Conservation (phyloP, 2,329 filamentous ascomycete genomes). For the Xenosphaeropsis pyriputrescens region DNA sequence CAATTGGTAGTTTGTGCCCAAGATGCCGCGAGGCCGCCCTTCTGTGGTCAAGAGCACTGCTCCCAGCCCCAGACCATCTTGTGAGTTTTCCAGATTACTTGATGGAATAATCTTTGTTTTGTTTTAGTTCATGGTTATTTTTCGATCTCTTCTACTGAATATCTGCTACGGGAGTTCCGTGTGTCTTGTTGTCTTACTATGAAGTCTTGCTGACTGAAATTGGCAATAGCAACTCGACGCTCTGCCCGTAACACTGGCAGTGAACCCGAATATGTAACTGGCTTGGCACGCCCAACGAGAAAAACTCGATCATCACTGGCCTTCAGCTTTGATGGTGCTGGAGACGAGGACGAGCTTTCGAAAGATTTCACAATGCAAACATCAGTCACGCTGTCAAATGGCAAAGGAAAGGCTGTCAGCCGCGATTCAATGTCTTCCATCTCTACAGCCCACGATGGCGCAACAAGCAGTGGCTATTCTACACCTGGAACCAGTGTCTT, state of each 20-base stretch:
- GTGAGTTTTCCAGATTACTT: background rate
- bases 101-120: no score
- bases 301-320: conserved; percentile 1
- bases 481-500: conserved; percentile 47
- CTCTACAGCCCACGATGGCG: conserved; percentile 23
- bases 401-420: conserved; percentile 1
- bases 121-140: no score
- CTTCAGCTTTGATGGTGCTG: conserved; percentile 2
- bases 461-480: conserved; percentile 32
- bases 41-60: background rate
- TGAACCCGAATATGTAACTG: background rate
- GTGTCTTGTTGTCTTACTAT: no score
- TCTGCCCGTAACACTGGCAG: background rate
- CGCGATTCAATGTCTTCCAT: conserved; percentile 23
- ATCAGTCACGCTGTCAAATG: background rate
- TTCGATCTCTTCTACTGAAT: no score
- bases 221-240: background rate
- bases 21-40: background rate
- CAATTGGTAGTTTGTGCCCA: background rate
- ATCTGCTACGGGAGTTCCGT: no score
- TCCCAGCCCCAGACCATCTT: background rate
- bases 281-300: background rate
- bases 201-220: background rate
- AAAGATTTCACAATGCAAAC: conserved; percentile 1
- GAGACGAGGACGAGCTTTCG: conserved; percentile 5